Evolutionary conservation across 78 protist genomes (phyloP), one percentile per base, ranked within the genome.

Genomic region (slime mould (Dictyostelium discoideum)): DNA sequence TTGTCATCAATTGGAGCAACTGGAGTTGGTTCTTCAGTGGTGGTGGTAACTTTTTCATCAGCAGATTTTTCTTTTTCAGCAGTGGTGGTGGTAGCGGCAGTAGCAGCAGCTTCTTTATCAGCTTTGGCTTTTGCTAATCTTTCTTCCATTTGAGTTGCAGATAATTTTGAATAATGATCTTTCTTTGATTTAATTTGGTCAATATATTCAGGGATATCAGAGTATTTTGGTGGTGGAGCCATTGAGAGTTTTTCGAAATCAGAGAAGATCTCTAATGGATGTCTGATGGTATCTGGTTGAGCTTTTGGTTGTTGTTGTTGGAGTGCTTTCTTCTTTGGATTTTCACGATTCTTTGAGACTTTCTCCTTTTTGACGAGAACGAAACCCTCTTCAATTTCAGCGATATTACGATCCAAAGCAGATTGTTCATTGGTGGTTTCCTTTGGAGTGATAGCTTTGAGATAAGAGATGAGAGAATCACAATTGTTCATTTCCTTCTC

Each of bases 191-290:
- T 26, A n/a, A 81, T 20, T 89, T 89, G 86, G 0, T 22, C 67
- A n/a, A 67, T 46, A 22, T 32, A 80, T 46, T 89, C 87, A 13
- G 72, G 81, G 22, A 89, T 67, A 13, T 89, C 87, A 29, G 82
- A 57, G 76, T 80, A 89, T 46, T 89, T 89, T n/a, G 46, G 2
- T 63, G 94, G 94, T 63, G 77, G 86, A 48, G 73, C 83, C 76
- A 89, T 18, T 5, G 87, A 81, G n/a, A 89, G 37, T 46, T 26
- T 42, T 44, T 89, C 94, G 29, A 89, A 89, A 7, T 63, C 69
- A 5, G 87, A 26, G 39, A 89, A 67, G 16, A 81, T 78, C 20
- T 54, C 77, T 18, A 89, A n/a, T 67, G 94, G 77, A 44, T 89
- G 94, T 29, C 72, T 29, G 50, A 89, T 89, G 40, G 14, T 26